Conservation (phyloP, 2,329 filamentous ascomycete species). For the Hypoxylon rubiginosum region DNA sequence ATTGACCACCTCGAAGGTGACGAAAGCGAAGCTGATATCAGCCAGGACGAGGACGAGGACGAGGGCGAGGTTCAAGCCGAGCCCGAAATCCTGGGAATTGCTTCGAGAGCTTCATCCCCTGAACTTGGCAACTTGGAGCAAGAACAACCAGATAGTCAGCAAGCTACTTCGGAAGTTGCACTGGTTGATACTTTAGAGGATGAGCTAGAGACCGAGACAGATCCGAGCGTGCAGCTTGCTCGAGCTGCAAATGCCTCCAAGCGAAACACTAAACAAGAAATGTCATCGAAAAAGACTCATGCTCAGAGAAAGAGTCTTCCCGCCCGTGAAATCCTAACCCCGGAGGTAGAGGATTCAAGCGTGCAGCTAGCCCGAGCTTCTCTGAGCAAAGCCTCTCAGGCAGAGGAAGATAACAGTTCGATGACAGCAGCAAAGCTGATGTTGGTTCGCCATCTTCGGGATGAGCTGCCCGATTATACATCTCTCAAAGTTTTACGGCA, state of each 20-base stretch:
- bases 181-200: constrained; percentile 29
- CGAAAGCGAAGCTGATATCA: constrained; percentile 14
- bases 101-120: constrained; percentile 13
- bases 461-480: constrained; percentile 66
- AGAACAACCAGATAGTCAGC: constrained; percentile 21
- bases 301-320: constrained; percentile 30
- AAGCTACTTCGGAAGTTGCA: constrained; percentile 15
- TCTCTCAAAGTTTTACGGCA: constrained; percentile 66
- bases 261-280: constrained; percentile 25
- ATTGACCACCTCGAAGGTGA: constrained; percentile 6
- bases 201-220: constrained; percentile 21
- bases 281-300: constrained; percentile 15
- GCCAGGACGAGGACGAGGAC: constrained; percentile 23
- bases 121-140: constrained; percentile 26
- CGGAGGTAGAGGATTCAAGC: constrained; percentile 44
- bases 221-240: constrained; percentile 48
- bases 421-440: constrained; percentile 59
- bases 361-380: constrained; percentile 47
- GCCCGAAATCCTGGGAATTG: constrained; percentile 7
- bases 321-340: constrained; percentile 25
- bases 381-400: constrained; percentile 42
- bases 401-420: constrained; percentile 49
- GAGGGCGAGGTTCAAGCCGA: constrained; percentile 15
- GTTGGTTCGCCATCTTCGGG: constrained; percentile 61
- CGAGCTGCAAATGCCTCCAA: constrained; percentile 44